Evolutionary conservation across 1,284 basidiomycete genomes (phyloP), one percentile per base, ranked within the genome.

Genomic region (Sphaerobolus stellatus): DNA sequence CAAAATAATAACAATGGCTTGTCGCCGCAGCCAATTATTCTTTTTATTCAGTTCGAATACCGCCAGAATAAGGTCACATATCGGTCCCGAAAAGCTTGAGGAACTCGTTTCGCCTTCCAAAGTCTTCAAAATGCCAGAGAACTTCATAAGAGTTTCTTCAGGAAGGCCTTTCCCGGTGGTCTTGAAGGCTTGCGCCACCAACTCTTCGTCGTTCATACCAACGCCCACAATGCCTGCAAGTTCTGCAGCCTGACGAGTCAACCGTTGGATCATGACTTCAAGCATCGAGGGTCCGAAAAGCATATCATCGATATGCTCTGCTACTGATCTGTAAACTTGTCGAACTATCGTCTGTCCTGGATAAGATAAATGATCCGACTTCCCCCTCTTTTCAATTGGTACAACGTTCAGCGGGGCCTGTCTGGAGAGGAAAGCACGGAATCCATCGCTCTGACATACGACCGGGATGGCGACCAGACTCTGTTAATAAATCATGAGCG

Each of bases 21-120:
- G 95, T n/a, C 93, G 79, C 49, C 95, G 79, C 29, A 98, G 75
- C 96, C 96, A 99, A 61, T 95, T 95, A 64, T 95, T 92, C 69
- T 92, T 90, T 75, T 93, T 92, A 71, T 97, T 88, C 24, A 98
- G 81, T 70, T 98, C 94, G 61, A 98, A 98, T 7, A 98, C 78
- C 22, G 94, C 92, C 51, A 98, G 80, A 34, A 98, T 80, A 27
- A 98, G 76, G 66, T 98, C 94, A 64, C 94, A 97, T 53, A 99
- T 97, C 0, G 96, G 94, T 1, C 87, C 87, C 1, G 93, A 94
- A 69, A 98, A 98, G 2, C 81, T 82, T 4, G 88, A 91, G n/a
- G 84, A 81, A 56, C 86, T 90, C 2, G 86, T 88, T 69, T 94
- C 92, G 30, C 90, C 92, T 22, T 91, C 90, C 25, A 94, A 68